Conservation (phyloP, 2,329 filamentous ascomycete species). For the Atkinsonella hypoxylon region DNA sequence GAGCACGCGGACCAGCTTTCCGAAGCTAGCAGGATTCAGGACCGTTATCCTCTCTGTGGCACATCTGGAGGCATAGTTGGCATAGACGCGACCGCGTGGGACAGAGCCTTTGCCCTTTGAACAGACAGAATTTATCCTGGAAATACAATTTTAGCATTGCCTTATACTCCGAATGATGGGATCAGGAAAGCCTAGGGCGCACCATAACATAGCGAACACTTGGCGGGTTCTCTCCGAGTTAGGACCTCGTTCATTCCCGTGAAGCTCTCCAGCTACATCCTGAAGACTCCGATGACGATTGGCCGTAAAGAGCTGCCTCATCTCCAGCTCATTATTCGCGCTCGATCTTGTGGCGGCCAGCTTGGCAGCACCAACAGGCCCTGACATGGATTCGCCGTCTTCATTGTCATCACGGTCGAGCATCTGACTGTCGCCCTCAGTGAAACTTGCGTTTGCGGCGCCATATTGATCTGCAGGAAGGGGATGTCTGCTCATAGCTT, state of each 20-base stretch:
- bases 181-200: slow-evolving; percentile 19
- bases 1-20: slow-evolving; percentile 90
- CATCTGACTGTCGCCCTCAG: slow-evolving; percentile 46
- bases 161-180: not conserved
- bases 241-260: slow-evolving; percentile 67
- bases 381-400: slow-evolving; percentile 40
- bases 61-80: slow-evolving; percentile 86
- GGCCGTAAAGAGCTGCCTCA: slow-evolving; percentile 60
- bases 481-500: slow-evolving; percentile 32
- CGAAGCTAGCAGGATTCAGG: slow-evolving; percentile 92
- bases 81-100: slow-evolving; percentile 84
- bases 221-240: slow-evolving; percentile 76
- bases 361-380: slow-evolving; percentile 35
- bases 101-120: slow-evolving; percentile 72
- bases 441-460: slow-evolving; percentile 37
- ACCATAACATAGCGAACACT: slow-evolving; percentile 85
- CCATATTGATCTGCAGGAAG: slow-evolving; percentile 42
- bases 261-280: slow-evolving; percentile 64
- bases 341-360: slow-evolving; percentile 52
- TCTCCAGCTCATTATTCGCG: slow-evolving; percentile 70
- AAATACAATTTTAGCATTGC: not conserved
- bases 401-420: slow-evolving; percentile 48
- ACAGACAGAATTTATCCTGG: slow-evolving; percentile 63
- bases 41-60: slow-evolving; percentile 90
- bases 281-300: slow-evolving; percentile 56